A percentile compares a stretch with the other conserved stretches of the same genome.
Conservation (phyloP, 1,284 basidiomycete genomes). For the Coniophora puteana region DNA sequence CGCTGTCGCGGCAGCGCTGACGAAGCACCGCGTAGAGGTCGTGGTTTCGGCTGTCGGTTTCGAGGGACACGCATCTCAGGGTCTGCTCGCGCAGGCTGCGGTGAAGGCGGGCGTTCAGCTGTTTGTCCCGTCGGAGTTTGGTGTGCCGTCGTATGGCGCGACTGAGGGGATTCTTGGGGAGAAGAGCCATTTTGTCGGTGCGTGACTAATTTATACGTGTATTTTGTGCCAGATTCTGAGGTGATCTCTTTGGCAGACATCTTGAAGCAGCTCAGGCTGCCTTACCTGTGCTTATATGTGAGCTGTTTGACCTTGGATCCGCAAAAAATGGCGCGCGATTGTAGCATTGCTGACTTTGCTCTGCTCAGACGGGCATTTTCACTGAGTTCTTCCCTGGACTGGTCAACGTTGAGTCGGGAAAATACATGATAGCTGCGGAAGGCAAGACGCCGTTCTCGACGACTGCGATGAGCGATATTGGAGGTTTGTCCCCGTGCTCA, state of each 20-base stretch:
- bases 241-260: conserved; percentile 2
- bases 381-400: not conserved
- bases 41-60: conserved; percentile 16
- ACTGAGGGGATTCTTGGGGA: conserved; percentile 4
- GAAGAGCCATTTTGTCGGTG: not conserved
- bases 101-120: conserved; percentile 24
- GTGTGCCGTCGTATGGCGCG: conserved; percentile 5
- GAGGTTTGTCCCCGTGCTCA: not conserved
- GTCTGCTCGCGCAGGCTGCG: conserved; percentile 18
- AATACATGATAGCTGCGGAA: conserved; percentile 17
- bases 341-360: not conserved
- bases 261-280: conserved; percentile 20
- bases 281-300: conserved; percentile 18
- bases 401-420: conserved; percentile 13
- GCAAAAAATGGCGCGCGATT: not conserved
- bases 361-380: conserved; percentile 2
- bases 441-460: conserved; percentile 18
- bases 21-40: conserved; percentile 18
- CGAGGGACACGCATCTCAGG: conserved; percentile 14
- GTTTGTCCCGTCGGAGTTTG: conserved; percentile 28
- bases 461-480: conserved; percentile 22
- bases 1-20: conserved; percentile 18
- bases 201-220: conserved; percentile 1
- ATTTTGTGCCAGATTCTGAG: not conserved
- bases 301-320: conserved; percentile 8